phyloP scores from a whole-genome alignment of 179 eudicot species.

The Beta lomatogona region DNA sequence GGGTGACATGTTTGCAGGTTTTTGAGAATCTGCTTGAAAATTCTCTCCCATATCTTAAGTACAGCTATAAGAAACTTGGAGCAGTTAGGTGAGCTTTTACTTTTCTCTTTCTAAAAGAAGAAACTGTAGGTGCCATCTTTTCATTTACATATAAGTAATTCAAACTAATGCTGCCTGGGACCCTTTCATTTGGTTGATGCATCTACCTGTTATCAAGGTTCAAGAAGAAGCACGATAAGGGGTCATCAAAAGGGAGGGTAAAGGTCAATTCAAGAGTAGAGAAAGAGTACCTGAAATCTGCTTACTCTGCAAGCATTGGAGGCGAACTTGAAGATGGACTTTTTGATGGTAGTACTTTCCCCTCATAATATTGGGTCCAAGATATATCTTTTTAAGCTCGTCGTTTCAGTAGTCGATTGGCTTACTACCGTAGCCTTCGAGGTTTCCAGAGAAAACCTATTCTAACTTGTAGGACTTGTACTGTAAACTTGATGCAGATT shows the following conservation, averaged over 20 bases:
- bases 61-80: conserved; percentile 67
- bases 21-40: conserved; percentile 80
- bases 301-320: conserved; percentile 86
- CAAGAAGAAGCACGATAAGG: conserved; percentile 64
- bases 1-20: conserved; percentile 48
- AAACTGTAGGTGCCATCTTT: not conserved
- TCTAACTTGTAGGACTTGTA: not conserved
- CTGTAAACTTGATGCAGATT: conserved; percentile 54
- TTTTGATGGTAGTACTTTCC: conserved; percentile 73
- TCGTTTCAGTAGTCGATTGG: not conserved
- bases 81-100: conserved; percentile 61
- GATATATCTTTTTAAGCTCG: not conserved
- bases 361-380: not conserved
- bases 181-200: conserved; percentile 12
- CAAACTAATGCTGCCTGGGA: not conserved
- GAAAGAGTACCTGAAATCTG: conserved; percentile 84
- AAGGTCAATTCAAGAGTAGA: conserved; percentile 74
- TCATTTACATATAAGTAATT: not conserved
- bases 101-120: not conserved
- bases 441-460: not conserved
- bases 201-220: conserved; percentile 40
- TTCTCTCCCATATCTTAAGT: conserved; percentile 73
- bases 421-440: conserved; percentile 1
- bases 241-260: conserved; percentile 44
- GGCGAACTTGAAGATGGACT: conserved; percentile 95